These are phyloP conservation scores for Cercophora scortea DNA, from an alignment of 495 filamentous ascomycete genomes.

Conservation along the genomic window DNA sequence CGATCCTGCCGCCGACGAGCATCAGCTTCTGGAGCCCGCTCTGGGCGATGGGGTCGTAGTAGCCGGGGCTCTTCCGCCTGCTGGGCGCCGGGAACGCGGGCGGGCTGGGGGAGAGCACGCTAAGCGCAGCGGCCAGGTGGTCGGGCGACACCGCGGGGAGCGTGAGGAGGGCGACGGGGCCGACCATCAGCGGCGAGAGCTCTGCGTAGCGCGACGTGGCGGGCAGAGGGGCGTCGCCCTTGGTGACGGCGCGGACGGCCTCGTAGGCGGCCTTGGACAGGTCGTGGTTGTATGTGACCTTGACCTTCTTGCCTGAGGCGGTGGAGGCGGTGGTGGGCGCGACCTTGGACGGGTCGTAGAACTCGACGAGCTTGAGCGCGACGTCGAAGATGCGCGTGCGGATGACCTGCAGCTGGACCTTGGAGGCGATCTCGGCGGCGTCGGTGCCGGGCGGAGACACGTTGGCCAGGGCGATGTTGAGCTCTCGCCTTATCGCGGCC, in stretches of 20 bases:
- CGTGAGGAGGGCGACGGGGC: conserved; percentile 71
- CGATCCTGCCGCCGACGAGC: conserved; percentile 74
- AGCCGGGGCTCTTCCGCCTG: conserved; percentile 64
- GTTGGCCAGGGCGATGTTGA: conserved; percentile 58
- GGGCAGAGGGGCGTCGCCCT: conserved; percentile 21
- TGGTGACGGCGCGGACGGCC: conserved; percentile 44
- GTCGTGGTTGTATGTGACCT: conserved; percentile 52
- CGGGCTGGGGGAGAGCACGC: conserved; percentile 61
- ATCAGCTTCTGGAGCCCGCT: conserved; percentile 77
- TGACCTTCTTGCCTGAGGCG: conserved; percentile 33
- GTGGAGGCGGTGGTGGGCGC: conserved; percentile 9
- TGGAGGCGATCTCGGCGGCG: conserved; percentile 26
- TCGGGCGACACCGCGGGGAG: conserved; percentile 76
- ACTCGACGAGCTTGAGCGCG: conserved; percentile 78
- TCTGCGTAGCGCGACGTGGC: conserved; percentile 43
- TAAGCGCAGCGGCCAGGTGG: conserved; percentile 71
- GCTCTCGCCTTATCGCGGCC: conserved; percentile 76
- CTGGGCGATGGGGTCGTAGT: conserved; percentile 70
- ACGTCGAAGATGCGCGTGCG: conserved; percentile 83
- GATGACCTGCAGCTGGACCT: conserved; percentile 70
- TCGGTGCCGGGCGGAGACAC: conserved; percentile 25
- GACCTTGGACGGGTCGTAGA: conserved; percentile 56
- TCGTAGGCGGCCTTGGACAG: conserved; percentile 64
- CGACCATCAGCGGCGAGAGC: conserved; percentile 68
- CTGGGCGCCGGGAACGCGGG: conserved; percentile 69